Evolutionary conservation across 75 land plant species (phyloP).

Genomic region (Selaginella tamariscina): DNA sequence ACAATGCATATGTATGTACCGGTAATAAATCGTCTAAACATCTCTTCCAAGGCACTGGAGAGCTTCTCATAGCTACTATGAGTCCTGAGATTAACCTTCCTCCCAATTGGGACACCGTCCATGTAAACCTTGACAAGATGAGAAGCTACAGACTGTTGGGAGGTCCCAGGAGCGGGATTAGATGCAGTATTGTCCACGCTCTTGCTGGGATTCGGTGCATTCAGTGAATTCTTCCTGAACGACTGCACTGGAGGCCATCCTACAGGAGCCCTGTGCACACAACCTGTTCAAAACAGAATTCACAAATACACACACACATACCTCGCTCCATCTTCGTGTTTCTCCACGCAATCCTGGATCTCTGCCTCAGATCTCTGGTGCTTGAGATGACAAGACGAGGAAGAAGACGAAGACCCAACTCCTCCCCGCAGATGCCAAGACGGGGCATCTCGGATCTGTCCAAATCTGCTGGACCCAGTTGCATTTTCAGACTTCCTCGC

Average conservation of each 20-base stretch:
- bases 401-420: not conserved
- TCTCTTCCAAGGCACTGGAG: slow-evolving; percentile 8
- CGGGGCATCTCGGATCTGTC: not conserved
- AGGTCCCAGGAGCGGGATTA: not conserved
- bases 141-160: not conserved
- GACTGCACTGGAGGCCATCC: slow-evolving; percentile 95
- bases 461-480: not conserved
- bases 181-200: not conserved
- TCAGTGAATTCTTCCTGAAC: slow-evolving; percentile 56
- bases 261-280: slow-evolving; percentile 20
- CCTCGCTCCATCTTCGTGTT: not conserved
- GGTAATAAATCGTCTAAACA: slow-evolving; percentile 24
- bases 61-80: slow-evolving; percentile 4
- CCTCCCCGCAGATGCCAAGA: not conserved
- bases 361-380: too few relatives aligned
- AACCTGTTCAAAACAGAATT: too few relatives aligned
- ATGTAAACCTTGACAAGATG: slow-evolving; percentile 71
- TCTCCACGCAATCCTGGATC: not conserved
- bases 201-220: slow-evolving; percentile 24
- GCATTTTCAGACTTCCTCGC: not conserved
- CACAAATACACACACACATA: too few relatives aligned
- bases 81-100: slow-evolving; percentile 11
- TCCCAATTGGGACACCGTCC: slow-evolving; percentile 9
- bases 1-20: too few relatives aligned
- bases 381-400: not conserved